Conservation (phyloP, 2,329 filamentous ascomycete species). For the Plenodomus lindquistii region DNA sequence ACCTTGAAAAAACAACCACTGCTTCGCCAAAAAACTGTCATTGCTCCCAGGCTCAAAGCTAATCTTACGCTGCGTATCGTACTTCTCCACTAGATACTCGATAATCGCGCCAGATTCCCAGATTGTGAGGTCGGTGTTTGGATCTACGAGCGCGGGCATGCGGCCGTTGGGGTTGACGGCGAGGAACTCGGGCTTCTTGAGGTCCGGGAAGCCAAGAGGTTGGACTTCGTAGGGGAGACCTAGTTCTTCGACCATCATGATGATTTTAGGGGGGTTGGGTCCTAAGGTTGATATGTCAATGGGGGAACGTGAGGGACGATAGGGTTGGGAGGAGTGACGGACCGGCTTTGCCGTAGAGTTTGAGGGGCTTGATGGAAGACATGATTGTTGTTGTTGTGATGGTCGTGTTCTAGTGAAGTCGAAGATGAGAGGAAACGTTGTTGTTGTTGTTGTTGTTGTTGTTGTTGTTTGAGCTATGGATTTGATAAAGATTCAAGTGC, state of each 20-base stretch:
- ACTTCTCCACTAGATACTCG: constrained; percentile 50
- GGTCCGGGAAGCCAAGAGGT: constrained; percentile 40
- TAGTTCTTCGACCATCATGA: constrained; percentile 52
- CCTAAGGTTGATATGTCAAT: constrained; percentile 9
- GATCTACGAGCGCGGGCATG: constrained; percentile 52
- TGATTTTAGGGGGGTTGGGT: constrained; percentile 52
- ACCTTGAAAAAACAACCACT: constrained; percentile 53
- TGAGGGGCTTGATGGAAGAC: constrained; percentile 23
- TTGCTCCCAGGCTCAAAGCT: constrained; percentile 39
- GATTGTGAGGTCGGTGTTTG: constrained; percentile 48
- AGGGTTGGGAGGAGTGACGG: not conserved
- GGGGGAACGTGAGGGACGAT: not conserved
- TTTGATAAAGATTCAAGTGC: too few relatives aligned
- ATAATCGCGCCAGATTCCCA: constrained; percentile 53
- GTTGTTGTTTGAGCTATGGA: too few relatives aligned
- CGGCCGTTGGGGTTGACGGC: constrained; percentile 48
- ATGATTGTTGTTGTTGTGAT: constrained; percentile 1
- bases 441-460: too few relatives aligned
- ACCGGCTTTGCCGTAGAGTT: constrained; percentile 19
- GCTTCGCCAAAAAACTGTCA: constrained; percentile 47
- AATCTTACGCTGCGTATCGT: constrained; percentile 48
- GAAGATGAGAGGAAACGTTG: too few relatives aligned
- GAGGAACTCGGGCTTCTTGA: constrained; percentile 49
- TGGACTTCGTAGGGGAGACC: constrained; percentile 46
- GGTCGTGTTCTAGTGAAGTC: too few relatives aligned